These are phyloP conservation scores for Cryphonectria nitschkei DNA, from an alignment of 2,329 filamentous ascomycete genomes.

Conservation along the genomic window DNA sequence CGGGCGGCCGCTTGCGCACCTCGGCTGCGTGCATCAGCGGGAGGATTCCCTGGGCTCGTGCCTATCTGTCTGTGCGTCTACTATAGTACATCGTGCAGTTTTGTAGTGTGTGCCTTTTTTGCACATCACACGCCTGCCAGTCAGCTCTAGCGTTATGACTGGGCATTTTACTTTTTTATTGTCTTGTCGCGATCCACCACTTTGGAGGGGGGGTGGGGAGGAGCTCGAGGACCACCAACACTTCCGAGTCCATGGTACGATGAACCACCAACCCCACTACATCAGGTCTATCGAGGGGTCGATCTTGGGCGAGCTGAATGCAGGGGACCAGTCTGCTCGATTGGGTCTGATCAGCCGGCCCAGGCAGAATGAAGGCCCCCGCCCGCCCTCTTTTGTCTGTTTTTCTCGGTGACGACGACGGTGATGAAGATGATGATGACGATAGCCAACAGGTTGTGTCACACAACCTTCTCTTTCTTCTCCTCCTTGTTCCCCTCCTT, in stretches of 20 bases:
- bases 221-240: background rate
- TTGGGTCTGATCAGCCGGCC: background rate
- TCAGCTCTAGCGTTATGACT: background rate
- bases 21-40: conserved; percentile 26
- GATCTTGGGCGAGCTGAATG: background rate
- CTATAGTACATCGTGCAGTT: background rate
- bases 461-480: background rate
- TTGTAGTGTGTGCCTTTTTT: background rate
- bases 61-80: conserved; percentile 2
- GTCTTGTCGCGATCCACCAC: background rate
- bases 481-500: background rate
- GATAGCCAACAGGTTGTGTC: background rate
- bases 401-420: background rate
- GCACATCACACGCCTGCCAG: background rate
- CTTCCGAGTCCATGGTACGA: background rate
- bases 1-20: background rate
- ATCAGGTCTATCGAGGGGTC: background rate
- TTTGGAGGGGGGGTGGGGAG: background rate
- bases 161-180: background rate
- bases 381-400: background rate
- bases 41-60: conserved; percentile 16
- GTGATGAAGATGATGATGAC: background rate
- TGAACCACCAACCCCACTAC: background rate
- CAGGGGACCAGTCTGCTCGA: background rate
- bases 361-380: background rate